Evolutionary conservation across 1,139 yeast species (phyloP), one percentile per base, ranked within the genome.

Genomic region (Candida glucosophila): DNA sequence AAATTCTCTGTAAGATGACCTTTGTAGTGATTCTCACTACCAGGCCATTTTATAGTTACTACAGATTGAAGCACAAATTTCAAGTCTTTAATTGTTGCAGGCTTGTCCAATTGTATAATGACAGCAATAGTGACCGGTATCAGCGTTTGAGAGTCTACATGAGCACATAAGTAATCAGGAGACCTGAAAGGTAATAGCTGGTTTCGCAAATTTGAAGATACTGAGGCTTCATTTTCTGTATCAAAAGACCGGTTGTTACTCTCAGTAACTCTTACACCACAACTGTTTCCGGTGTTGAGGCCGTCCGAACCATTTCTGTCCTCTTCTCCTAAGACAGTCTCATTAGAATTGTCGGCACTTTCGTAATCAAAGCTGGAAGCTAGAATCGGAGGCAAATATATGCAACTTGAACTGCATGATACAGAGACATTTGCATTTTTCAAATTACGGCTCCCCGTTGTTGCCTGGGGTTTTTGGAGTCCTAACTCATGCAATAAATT

Each of bases 21-120:
- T 32, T 50, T 60, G 35, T 56, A 63, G 39, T 67, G 67, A 1
- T 73, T 71, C 15, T 73, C 73, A 6, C 73, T 73, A 19, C 60
- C 54, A 5, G 75, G 73, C 81, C 81, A 74, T 32, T 63, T 47
- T 3, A 71, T 55, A 27, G 44, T 49, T 5, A 60, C 49, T 3
- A 40, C 19, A 10, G 66, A 58, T 28, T 45, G 49, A 33, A 64
- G 57, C 28, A 52, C 58, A 23, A 63, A 39, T 14, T 39, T 41
- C 12, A 64, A 31, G 23, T 52, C 54, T 21, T 46, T 47, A 5
- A 56, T 41, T 2, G 45, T 32, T 6, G 55, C 44, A 22, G 58
- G 67, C 28, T 56, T 58, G 13, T 46, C 41, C 13, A 64, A 44
- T 32, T 63, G 70, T 2, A 64, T 41, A 6, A 63, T 52, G 4